Conservation (phyloP, 371 early-diverging fungal genomes). For the Gilbertella persicaria region DNA sequence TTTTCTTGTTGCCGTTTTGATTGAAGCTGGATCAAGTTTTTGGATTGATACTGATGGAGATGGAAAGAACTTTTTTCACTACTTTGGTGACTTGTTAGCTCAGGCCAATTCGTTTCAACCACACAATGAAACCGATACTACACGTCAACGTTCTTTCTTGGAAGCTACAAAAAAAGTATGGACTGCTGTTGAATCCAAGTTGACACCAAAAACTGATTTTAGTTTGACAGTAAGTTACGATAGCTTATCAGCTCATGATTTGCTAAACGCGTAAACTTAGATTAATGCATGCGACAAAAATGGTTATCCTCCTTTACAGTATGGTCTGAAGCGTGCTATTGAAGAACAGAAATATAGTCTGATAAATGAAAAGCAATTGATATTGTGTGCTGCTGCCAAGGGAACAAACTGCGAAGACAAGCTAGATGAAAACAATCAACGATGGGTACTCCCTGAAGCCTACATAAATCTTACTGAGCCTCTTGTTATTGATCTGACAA, state of each 20-base stretch:
- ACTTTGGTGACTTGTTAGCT: slow-evolving; percentile 19
- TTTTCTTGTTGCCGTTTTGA: slow-evolving; percentile 26
- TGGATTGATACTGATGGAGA: slow-evolving; percentile 22
- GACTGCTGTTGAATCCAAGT: slow-evolving; percentile 5
- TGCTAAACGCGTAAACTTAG: slow-evolving; percentile 14
- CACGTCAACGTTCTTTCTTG: slow-evolving; percentile 5
- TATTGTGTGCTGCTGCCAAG: background rate
- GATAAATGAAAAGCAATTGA: slow-evolving; percentile 15
- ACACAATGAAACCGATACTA: slow-evolving; percentile 2
- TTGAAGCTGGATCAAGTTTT: slow-evolving; percentile 35
- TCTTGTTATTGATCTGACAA: slow-evolving; percentile 4
- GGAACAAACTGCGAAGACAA: background rate
- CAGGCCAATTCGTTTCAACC: slow-evolving; percentile 10
- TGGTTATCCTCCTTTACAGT: slow-evolving; percentile 33
- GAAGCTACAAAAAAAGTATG: slow-evolving; percentile 11
- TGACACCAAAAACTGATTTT: background rate
- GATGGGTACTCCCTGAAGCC: too few relatives aligned
- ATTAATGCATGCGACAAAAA: slow-evolving; percentile 25
- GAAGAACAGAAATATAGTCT: slow-evolving; percentile 20
- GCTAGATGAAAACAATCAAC: too few relatives aligned
- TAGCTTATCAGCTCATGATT: background rate
- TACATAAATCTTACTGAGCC: background rate
- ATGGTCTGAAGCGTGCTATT: slow-evolving; percentile 17
- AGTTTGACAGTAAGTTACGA: background rate
- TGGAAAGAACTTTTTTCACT: slow-evolving; percentile 46